Evolutionary conservation across 2,329 filamentous ascomycete species (phyloP).

Genomic region (Atkinsonella hypoxylon): DNA sequence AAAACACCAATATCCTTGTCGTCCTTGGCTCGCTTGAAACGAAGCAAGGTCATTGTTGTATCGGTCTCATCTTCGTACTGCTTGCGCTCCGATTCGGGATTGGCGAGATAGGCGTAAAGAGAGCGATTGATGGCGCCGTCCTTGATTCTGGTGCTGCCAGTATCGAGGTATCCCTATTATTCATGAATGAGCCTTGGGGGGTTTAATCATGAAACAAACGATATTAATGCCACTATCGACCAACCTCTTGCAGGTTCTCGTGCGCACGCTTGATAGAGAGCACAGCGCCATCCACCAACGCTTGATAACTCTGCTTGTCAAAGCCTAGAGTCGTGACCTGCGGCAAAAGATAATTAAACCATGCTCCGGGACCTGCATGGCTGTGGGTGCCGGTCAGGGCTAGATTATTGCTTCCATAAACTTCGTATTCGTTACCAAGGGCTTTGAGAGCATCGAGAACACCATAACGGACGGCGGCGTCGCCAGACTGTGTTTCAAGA

Average conservation of each 20-base stretch:
- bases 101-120: slow-evolving; percentile 76
- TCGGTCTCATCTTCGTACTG: slow-evolving; percentile 47
- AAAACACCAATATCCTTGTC: slow-evolving; percentile 67
- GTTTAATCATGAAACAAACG: not conserved
- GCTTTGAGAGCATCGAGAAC: slow-evolving; percentile 62
- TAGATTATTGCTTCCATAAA: slow-evolving; percentile 70
- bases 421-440: slow-evolving; percentile 58
- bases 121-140: slow-evolving; percentile 85
- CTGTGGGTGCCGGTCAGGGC: slow-evolving; percentile 90
- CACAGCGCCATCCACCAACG: slow-evolving; percentile 77
- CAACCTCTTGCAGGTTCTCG: slow-evolving; percentile 31
- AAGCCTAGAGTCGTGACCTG: slow-evolving; percentile 86
- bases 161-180: slow-evolving; percentile 49
- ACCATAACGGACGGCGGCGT: slow-evolving; percentile 80
- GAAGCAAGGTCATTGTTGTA: slow-evolving; percentile 60
- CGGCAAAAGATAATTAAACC: slow-evolving; percentile 88
- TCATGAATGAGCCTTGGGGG: not conserved
- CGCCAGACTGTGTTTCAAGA: slow-evolving; percentile 75
- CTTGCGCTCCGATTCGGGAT: slow-evolving; percentile 63
- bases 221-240: slow-evolving; percentile 5
- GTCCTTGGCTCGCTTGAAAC: slow-evolving; percentile 63
- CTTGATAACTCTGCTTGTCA: slow-evolving; percentile 72
- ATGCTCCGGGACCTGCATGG: slow-evolving; percentile 82
- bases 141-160: slow-evolving; percentile 56
- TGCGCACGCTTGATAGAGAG: slow-evolving; percentile 76